Evolutionary conservation across 805 yeast genomes (phyloP).

Genomic region (Naumovozyma castellii): DNA sequence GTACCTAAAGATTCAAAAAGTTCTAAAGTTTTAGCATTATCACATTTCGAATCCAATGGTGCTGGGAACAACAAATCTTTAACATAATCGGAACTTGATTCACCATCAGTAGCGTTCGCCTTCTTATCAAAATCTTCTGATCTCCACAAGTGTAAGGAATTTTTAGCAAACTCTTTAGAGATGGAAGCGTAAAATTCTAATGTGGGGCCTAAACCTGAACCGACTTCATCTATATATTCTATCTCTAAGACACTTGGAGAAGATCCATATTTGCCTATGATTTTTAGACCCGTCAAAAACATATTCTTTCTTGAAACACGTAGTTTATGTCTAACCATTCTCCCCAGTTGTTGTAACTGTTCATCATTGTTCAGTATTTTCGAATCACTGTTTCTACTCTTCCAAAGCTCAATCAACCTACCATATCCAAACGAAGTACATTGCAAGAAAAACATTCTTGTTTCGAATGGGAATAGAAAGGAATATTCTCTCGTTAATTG

Average conservation of each 20-base stretch:
- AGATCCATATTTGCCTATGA: conserved; percentile 64
- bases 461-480: conserved; percentile 75
- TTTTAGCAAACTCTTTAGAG: conserved; percentile 61
- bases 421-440: conserved; percentile 89
- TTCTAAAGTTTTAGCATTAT: conserved; percentile 37
- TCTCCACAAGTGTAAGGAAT: conserved; percentile 63
- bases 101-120: conserved; percentile 18
- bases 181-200: conserved; percentile 81
- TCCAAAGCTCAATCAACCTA: conserved; percentile 73
- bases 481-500: conserved; percentile 65
- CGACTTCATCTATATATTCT: conserved; percentile 82
- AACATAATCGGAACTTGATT: conserved; percentile 33
- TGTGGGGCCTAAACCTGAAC: conserved; percentile 96
- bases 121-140: conserved; percentile 24
- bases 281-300: conserved; percentile 69
- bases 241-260: conserved; percentile 78
- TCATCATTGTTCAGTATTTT: conserved; percentile 25
- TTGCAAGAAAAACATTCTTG: conserved; percentile 67
- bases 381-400: conserved; percentile 35
- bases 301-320: conserved; percentile 63
- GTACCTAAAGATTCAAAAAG: conserved; percentile 65
- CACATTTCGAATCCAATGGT: conserved; percentile 38
- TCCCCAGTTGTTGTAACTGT: conserved; percentile 45
- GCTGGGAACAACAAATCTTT: conserved; percentile 63
- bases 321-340: conserved; percentile 70